Evolutionary conservation across 2,329 filamentous ascomycete species (phyloP), one percentile per base, ranked within the genome.

Genomic region (Canariomyces notabilis): DNA sequence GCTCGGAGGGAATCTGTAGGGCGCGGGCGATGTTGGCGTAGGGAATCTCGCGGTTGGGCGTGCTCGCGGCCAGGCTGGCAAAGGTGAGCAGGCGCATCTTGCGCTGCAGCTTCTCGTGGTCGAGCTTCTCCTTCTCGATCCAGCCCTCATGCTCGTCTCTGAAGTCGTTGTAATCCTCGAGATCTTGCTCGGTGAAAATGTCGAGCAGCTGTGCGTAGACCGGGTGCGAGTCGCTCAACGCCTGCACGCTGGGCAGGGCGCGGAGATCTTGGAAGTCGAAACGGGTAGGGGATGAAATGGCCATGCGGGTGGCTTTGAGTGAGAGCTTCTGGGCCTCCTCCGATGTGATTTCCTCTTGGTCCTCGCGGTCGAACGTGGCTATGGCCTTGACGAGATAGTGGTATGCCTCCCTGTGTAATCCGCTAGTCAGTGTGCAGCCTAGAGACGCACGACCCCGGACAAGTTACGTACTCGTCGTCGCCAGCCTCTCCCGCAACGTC

Each of bases 81-180:
- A 98, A 86, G 12, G 93, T 97, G 49, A 98, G 79, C 37, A 98
- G 82, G 58, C 93, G 88, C 79, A 97, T 96, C 77, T 98, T 98
- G 68, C 86, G 88, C 76, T 89, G 82, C 57, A 97, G 79, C 52
- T 80, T 82, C 43, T 79, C 79, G 60, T 79, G 76, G 63, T 95
- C 83, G 39, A 84, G 77, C 55, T 80, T 79, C 62, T 88, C 79
- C 61, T 85, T 77, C 67, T 90, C 83, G 51, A 97, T 72, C 72
- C 89, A 95, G 53, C 84, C 86, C 55, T 87, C 79, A 70, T 95
- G 88, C 72, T 94, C 88, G 61, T 94, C 86, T 65, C 88, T 82
- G 75, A 97, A 97, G 70, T 95, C 90, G 67, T 89, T 87, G 74
- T 93, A 95, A 69, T 95, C 89, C 65, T 97, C 90, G 44, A 96